Conservation (phyloP, 2,329 filamentous ascomycete genomes). For the Aaosphaeria arxii region DNA sequence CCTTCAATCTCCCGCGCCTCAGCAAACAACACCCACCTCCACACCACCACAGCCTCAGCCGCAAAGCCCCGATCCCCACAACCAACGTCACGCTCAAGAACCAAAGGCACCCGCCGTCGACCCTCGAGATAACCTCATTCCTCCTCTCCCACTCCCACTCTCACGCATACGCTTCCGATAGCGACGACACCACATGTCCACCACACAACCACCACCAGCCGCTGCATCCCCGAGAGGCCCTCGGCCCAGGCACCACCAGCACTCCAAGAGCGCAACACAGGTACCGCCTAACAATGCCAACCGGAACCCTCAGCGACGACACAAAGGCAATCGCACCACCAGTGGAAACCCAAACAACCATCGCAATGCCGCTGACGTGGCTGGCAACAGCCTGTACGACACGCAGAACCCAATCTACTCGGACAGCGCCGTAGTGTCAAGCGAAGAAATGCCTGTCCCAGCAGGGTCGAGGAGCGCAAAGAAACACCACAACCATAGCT, state of each 20-base stretch:
- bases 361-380: not conserved
- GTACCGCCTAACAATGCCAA: slow-evolving; percentile 22
- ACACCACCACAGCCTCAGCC: slow-evolving; percentile 16
- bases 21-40: slow-evolving; percentile 14
- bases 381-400: slow-evolving; percentile 1
- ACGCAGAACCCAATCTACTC: slow-evolving; percentile 16
- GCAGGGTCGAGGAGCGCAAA: slow-evolving; percentile 22
- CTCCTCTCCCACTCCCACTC: no score
- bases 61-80: slow-evolving; percentile 20
- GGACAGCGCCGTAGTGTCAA: slow-evolving; percentile 25
- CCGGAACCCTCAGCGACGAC: slow-evolving; percentile 26
- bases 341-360: slow-evolving; percentile 13
- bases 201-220: slow-evolving; percentile 12
- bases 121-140: slow-evolving; percentile 19
- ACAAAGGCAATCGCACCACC: slow-evolving; percentile 29
- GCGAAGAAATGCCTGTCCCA: slow-evolving; percentile 24
- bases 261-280: slow-evolving; percentile 27
- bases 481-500: slow-evolving; percentile 26
- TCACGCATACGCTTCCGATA: slow-evolving; percentile 1
- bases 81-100: slow-evolving; percentile 10
- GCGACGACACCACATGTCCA: slow-evolving; percentile 28
- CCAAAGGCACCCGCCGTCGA: slow-evolving; percentile 20
- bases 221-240: slow-evolving; percentile 33
- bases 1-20: slow-evolving; percentile 21
- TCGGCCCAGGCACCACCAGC: slow-evolving; percentile 29